A percentile compares a stretch with the other conserved stretches of the same genome.
phyloP scores from a whole-genome alignment of 2,329 filamentous ascomycete genomes.

The Colletotrichum tropicale region DNA sequence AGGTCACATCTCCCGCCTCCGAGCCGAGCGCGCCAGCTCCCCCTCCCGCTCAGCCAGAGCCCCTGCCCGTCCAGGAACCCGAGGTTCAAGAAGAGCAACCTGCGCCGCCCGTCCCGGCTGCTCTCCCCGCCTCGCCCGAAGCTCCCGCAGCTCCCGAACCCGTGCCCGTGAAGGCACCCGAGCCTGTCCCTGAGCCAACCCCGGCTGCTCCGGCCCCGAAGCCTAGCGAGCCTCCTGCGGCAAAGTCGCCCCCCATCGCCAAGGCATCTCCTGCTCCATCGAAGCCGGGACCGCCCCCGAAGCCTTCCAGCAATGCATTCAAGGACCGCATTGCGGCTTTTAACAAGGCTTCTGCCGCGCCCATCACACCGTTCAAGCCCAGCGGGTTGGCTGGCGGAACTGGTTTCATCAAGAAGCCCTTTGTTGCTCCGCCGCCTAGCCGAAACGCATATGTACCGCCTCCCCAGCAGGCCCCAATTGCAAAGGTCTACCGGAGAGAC shows the following conservation, averaged over 20 bases:
- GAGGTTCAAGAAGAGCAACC: conserved; percentile 37
- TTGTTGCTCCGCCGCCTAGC: conserved; percentile 92
- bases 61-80: conserved; percentile 34
- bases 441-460: conserved; percentile 89
- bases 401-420: conserved; percentile 93
- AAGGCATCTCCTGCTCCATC: conserved; percentile 34
- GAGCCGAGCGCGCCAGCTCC: conserved; percentile 30
- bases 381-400: conserved; percentile 63
- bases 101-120: conserved; percentile 30
- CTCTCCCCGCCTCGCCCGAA: conserved; percentile 33
- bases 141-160: conserved; percentile 39
- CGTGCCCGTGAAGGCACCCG: conserved; percentile 31
- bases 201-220: conserved; percentile 38
- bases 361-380: conserved; percentile 89
- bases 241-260: conserved; percentile 43
- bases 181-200: conserved; percentile 30
- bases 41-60: conserved; percentile 34
- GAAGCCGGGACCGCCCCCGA: conserved; percentile 70
- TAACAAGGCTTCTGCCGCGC: conserved; percentile 86
- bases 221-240: conserved; percentile 34
- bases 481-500: conserved; percentile 83
- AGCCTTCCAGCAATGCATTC: conserved; percentile 80
- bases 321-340: conserved; percentile 96
- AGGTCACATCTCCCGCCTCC: conserved; percentile 29
- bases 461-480: conserved; percentile 69